Conservation (phyloP, 352 stramenopile genomes). For the Aphanomyces cochlioides region DNA sequence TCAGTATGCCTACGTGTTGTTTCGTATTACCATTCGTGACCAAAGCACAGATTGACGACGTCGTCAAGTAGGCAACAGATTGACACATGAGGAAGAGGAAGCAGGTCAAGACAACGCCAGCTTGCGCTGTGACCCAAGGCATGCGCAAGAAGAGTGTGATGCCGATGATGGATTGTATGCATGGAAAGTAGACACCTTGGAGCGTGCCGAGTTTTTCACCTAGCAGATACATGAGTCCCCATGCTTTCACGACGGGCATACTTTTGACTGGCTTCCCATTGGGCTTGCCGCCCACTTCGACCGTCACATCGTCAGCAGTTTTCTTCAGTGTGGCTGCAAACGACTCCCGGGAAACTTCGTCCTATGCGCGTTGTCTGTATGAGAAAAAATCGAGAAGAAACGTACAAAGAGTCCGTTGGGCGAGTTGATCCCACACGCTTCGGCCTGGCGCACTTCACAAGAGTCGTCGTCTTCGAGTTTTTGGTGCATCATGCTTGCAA, state of each 20-base stretch:
- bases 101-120: conserved; percentile 30
- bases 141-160: conserved; percentile 36
- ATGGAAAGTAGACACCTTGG: conserved; percentile 34
- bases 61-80: conserved; percentile 33
- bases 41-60: conserved; percentile 33
- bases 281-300: conserved; percentile 9
- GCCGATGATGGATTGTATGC: conserved; percentile 31
- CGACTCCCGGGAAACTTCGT: conserved; percentile 18
- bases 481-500: not conserved
- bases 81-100: conserved; percentile 33
- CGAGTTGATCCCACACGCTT: conserved; percentile 18
- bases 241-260: not conserved
- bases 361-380: not conserved
- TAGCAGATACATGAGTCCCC: not conserved
- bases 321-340: conserved; percentile 16
- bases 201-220: conserved; percentile 33
- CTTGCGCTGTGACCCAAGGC: conserved; percentile 31
- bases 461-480: conserved; percentile 9
- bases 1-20: too few relatives aligned
- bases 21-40: conserved; percentile 31
- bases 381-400: not conserved
- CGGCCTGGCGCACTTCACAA: conserved; percentile 8
- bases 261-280: not conserved
- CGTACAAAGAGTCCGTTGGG: conserved; percentile 22
- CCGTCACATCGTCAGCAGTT: not conserved